These are phyloP conservation scores for Trametes hirsuta DNA, from an alignment of 1,284 basidiomycete genomes.

Conservation along the genomic window DNA sequence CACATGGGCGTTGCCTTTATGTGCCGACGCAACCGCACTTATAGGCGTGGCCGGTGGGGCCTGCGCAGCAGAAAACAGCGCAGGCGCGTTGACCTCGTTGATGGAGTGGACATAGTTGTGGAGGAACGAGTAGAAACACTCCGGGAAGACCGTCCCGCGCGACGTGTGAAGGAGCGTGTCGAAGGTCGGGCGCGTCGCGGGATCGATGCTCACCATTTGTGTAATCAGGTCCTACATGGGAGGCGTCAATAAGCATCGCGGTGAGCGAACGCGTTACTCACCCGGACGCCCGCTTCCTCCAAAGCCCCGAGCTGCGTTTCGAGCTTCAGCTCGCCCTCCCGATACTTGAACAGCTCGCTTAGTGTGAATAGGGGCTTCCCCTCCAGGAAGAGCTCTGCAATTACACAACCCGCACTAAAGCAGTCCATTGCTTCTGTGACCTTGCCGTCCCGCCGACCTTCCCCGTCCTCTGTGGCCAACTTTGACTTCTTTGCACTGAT, in stretches of 20 bases:
- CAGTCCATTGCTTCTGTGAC: slow-evolving; percentile 98
- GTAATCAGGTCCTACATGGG: slow-evolving; percentile 75
- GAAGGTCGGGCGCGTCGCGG: slow-evolving; percentile 79
- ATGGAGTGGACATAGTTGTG: slow-evolving; percentile 87
- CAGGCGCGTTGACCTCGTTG: slow-evolving; percentile 63
- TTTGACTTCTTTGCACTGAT: slow-evolving; percentile 66
- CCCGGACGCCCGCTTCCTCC: slow-evolving; percentile 81
- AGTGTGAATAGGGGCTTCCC: slow-evolving; percentile 94
- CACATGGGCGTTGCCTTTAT: slow-evolving; percentile 15
- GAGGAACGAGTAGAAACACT: slow-evolving; percentile 93
- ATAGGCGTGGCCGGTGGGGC: slow-evolving; percentile 29
- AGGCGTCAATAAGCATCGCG: not conserved
- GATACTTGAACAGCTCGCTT: slow-evolving; percentile 95
- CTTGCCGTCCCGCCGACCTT: slow-evolving; percentile 67
- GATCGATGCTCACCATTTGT: slow-evolving; percentile 89
- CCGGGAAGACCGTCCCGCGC: slow-evolving; percentile 85
- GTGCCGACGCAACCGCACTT: slow-evolving; percentile 13
- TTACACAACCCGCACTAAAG: slow-evolving; percentile 94
- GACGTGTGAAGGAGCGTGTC: slow-evolving; percentile 79
- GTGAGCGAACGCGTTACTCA: slow-evolving; percentile 45
- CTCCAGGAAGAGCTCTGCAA: slow-evolving; percentile 96
- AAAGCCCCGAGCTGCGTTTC: slow-evolving; percentile 78
- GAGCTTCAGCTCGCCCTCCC: slow-evolving; percentile 82
- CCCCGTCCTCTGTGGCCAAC: slow-evolving; percentile 46
- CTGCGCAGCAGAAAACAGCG: slow-evolving; percentile 46